Conservation (phyloP, 2,329 filamentous ascomycete species). For the Phaeophleospora eucalypticola region DNA sequence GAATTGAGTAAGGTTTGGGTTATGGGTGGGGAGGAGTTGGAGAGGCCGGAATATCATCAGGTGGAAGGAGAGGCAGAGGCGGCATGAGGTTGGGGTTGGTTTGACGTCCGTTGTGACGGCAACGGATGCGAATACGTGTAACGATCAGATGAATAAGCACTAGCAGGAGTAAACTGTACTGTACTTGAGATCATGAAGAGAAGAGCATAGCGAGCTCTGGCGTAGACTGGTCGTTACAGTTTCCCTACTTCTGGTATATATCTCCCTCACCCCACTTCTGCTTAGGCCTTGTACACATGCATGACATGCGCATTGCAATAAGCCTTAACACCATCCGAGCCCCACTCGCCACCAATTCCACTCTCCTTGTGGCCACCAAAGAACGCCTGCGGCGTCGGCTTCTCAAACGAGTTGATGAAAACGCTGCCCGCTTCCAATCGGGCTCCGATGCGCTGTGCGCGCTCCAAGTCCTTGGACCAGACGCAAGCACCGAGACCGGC, state of each 20-base stretch:
- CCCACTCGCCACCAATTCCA: slow-evolving; percentile 53
- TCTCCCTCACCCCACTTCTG: neutral
- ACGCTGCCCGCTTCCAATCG: slow-evolving; percentile 53
- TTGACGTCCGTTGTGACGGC: too few species aligned
- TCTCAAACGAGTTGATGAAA: slow-evolving; percentile 52
- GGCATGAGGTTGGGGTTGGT: too few species aligned
- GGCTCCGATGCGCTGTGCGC: slow-evolving; percentile 46
- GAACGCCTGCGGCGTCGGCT: slow-evolving; percentile 44
- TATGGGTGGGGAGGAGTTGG: slow-evolving; percentile 35
- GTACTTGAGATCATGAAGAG: too few species aligned
- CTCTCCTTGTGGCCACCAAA: slow-evolving; percentile 74
- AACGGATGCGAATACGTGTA: too few species aligned
- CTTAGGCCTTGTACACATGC: slow-evolving; percentile 3
- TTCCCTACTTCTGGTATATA: neutral
- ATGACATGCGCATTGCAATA: slow-evolving; percentile 44
- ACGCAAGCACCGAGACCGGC: slow-evolving; percentile 53
- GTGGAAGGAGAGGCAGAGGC: too few species aligned
- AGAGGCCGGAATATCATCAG: slow-evolving; percentile 18
- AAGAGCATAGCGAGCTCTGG: too few species aligned
- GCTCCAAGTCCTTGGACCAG: slow-evolving; percentile 48
- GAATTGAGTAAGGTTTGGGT: slow-evolving; percentile 68
- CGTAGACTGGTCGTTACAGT: neutral
- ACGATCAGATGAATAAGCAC: too few species aligned
- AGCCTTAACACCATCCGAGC: slow-evolving; percentile 41
- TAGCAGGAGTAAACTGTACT: too few species aligned